Evolutionary conservation across 2,329 filamentous ascomycete species (phyloP), one percentile per base, ranked within the genome.

Genomic region (Lizonia empirigonia): DNA sequence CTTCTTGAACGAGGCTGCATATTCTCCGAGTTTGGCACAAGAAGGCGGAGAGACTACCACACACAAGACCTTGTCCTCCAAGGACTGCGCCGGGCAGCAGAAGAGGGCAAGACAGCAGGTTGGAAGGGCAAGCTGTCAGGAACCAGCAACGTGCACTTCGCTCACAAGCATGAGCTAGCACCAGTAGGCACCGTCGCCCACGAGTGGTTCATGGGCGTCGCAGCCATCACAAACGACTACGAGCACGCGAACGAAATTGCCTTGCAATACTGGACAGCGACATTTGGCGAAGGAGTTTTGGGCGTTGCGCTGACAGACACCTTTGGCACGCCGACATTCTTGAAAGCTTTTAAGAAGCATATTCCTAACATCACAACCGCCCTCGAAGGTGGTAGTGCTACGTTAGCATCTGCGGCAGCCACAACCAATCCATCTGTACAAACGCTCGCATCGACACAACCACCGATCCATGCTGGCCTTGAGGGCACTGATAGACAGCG

Each of bases 121-220:
- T 82, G 85, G 67, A 75, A 81, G 1, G 92, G 93, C 8, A 88
- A 86, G 69, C 80, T 97, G 37, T 84, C 87, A 0, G 94, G 94
- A 9, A 96, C 93, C 0, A 97, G 92, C 73, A 99, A 99, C 68
- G 94, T 99, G 4, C 93, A 97, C 71, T 85, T 99, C 60, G 94
- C 94, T 9, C 96, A 96, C 91, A 88, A 91, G 65, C 93, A 96
- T 74, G 86, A 85, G 35, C 85, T 97, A 36, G 78, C 85, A 3
- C 91, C 94, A 0, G 84, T 97, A 10, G 94, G 94, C 5, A 99
- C 94, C 0, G 86, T 90, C 2, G 94, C 94, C 0, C 94, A 99
- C 69, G 94, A 99, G 76, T 99, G 94, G 94, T 97, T 97, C 78
- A 99, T 99, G 94, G 92, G 91, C 33, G 93, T 96, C 56, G 94